These are phyloP conservation scores for Penicillium bialowiezense DNA, from an alignment of 495 filamentous ascomycete species.

Conservation along the genomic window DNA sequence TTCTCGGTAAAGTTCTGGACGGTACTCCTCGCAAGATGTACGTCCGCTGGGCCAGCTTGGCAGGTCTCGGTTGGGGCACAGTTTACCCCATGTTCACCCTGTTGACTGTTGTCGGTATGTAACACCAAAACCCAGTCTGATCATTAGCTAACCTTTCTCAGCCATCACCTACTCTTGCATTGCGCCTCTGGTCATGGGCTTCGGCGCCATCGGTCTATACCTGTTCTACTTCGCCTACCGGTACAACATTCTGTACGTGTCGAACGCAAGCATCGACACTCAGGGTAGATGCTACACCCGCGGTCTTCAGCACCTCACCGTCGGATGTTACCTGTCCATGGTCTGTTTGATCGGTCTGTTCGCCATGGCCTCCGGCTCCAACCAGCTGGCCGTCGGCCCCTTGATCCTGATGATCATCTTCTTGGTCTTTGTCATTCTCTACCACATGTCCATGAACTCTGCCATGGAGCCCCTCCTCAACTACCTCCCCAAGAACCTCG, in stretches of 20 bases:
- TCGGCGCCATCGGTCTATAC: slow-evolving; percentile 77
- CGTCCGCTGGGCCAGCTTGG: slow-evolving; percentile 61
- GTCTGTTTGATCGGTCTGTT: slow-evolving; percentile 91
- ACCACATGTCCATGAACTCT: slow-evolving; percentile 75
- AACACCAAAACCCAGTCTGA: not conserved
- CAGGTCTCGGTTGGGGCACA: slow-evolving; percentile 78
- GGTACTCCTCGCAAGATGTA: slow-evolving; percentile 76
- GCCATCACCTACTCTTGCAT: slow-evolving; percentile 88
- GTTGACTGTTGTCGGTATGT: slow-evolving; percentile 69
- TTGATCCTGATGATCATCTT: slow-evolving; percentile 80
- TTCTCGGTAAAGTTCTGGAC: slow-evolving; percentile 72
- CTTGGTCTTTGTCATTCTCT: slow-evolving; percentile 75
- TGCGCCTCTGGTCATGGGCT: slow-evolving; percentile 84
- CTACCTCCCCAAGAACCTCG: slow-evolving; percentile 70
- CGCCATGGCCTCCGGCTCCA: slow-evolving; percentile 59
- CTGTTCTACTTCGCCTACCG: slow-evolving; percentile 92
- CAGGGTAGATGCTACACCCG: slow-evolving; percentile 84
- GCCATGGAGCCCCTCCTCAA: slow-evolving; percentile 78
- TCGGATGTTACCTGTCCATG: slow-evolving; percentile 81
- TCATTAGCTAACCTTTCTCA: slow-evolving; percentile 15
- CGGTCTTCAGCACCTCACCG: slow-evolving; percentile 88
- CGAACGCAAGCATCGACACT: slow-evolving; percentile 80
- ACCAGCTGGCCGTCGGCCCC: slow-evolving; percentile 64
- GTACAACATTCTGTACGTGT: slow-evolving; percentile 93
- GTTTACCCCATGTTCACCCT: slow-evolving; percentile 84